Conservation (phyloP, 768 basidiomycete genomes). For the Rhodotorula paludigena region DNA sequence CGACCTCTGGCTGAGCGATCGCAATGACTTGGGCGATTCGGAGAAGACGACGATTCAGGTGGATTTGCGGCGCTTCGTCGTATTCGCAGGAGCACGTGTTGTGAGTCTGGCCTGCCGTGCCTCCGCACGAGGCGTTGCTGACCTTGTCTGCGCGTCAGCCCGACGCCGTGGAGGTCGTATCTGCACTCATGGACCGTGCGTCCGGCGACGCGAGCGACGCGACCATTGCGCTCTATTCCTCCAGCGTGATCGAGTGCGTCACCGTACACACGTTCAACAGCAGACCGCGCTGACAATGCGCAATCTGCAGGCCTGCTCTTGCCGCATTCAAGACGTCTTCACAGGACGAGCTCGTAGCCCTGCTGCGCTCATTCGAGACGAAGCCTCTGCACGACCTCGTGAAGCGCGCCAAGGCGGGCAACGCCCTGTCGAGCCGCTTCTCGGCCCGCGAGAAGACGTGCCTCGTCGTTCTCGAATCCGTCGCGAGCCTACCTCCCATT, state of each 20-base stretch:
- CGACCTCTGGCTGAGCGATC: slow-evolving; percentile 18
- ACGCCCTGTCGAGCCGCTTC: not conserved
- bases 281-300: not conserved
- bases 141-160: too few species aligned
- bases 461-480: slow-evolving; percentile 11
- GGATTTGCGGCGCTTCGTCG: slow-evolving; percentile 21
- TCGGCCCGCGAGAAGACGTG: slow-evolving; percentile 25
- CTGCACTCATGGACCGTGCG: slow-evolving; percentile 9
- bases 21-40: not conserved
- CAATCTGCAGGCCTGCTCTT: not conserved
- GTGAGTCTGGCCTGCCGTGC: too few species aligned
- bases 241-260: not conserved
- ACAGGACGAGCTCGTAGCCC: not conserved
- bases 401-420: slow-evolving; percentile 21
- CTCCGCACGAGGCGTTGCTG: too few species aligned
- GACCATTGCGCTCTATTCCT: slow-evolving; percentile 14
- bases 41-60: not conserved
- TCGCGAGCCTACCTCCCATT: not conserved
- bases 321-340: slow-evolving; percentile 12
- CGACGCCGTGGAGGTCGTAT: not conserved
- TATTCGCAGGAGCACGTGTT: too few species aligned
- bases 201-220: not conserved
- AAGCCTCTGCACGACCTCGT: slow-evolving; percentile 17
- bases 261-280: too few species aligned
- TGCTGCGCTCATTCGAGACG: slow-evolving; percentile 13